Evolutionary conservation across 139 green algal species (phyloP), one percentile per base, ranked within the genome.

Genomic region (Penium margaritaceum): DNA sequence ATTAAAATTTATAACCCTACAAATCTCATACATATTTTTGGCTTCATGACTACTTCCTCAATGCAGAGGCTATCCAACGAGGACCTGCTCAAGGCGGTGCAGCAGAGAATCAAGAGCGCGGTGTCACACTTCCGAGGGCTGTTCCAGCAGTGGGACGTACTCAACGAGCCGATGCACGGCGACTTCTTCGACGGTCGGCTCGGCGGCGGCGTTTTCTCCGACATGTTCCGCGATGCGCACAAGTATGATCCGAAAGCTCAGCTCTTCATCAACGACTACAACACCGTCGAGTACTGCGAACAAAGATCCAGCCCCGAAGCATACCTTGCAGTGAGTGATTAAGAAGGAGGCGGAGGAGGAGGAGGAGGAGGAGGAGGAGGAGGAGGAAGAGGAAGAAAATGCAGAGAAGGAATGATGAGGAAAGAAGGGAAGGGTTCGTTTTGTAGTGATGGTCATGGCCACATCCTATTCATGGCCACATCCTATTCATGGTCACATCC

Each of bases 201-300:
- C 24, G 57, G 55, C 1, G 14, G 15, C 17, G 17, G 33, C 15
- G 38, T 61, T n/a, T 24, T 19, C 66, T 7, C 46, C 3, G 29
- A 41, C 19, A 78, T 78, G 53, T 81, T 77, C 38, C 53, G 47
- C 4, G 32, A 14, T 5, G 47, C 55, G 4, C 35, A 51, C 12
- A 21, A 55, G 41, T 5, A 72, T 34, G 74, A 81, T 19, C 66
- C 74, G 17, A 53, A 53, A 21, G 66, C 33, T 12, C n/a, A 55
- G 67, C 54, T 75, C 9, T 74, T 81, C n/a, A 24, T 78, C n/a
- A 81, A 81, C 47, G 74, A 81, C 27, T 81, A 64, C 65, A 81
- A 81, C 67, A 37, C 77, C 19, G 35, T 81, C 32, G 44, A 72
- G 71, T 32, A 78, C 4, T 78, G 54, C 63, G 71, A 78, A 19